Conservation (phyloP, 768 basidiomycete genomes). For the Pholiota microspora region DNA sequence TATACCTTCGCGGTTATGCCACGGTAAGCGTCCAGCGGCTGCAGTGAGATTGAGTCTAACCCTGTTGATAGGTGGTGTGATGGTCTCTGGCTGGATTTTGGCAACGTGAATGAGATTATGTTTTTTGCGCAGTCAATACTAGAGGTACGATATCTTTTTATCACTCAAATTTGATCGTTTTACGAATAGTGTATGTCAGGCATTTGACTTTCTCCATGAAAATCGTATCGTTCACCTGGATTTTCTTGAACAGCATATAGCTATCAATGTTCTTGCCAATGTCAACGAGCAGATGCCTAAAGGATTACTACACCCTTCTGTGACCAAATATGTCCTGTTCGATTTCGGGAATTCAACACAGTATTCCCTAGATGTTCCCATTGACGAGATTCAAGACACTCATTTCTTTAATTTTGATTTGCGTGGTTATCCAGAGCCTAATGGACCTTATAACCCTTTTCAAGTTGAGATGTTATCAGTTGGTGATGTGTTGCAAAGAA, state of each 20-base stretch:
- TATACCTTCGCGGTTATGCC: slow-evolving; percentile 16
- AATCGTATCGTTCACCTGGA: slow-evolving; percentile 14
- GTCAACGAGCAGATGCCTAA: not conserved
- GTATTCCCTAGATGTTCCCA: slow-evolving; percentile 6
- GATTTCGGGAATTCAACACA: slow-evolving; percentile 14
- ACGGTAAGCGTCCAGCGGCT: slow-evolving; percentile 8
- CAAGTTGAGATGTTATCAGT: slow-evolving; percentile 9
- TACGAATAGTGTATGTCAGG: not conserved
- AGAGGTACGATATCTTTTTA: not conserved
- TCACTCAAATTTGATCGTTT: not conserved
- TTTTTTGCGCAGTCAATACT: not conserved
- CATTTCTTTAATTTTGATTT: not conserved
- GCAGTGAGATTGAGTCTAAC: not conserved
- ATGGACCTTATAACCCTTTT: slow-evolving; percentile 6
- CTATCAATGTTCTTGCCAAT: slow-evolving; percentile 2
- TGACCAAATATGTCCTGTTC: slow-evolving; percentile 6
- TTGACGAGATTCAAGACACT: not conserved
- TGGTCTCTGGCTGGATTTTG: not conserved
- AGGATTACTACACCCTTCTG: not conserved
- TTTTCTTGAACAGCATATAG: slow-evolving; percentile 7
- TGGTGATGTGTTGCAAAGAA: not conserved
- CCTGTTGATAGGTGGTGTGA: slow-evolving; percentile 5
- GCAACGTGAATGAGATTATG: not conserved
- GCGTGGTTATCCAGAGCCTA: not conserved
- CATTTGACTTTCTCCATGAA: slow-evolving; percentile 16